Evolutionary conservation across 2,329 filamentous ascomycete genomes (phyloP), one percentile per base, ranked within the genome.

Genomic region (Waltergamsia citrina): DNA sequence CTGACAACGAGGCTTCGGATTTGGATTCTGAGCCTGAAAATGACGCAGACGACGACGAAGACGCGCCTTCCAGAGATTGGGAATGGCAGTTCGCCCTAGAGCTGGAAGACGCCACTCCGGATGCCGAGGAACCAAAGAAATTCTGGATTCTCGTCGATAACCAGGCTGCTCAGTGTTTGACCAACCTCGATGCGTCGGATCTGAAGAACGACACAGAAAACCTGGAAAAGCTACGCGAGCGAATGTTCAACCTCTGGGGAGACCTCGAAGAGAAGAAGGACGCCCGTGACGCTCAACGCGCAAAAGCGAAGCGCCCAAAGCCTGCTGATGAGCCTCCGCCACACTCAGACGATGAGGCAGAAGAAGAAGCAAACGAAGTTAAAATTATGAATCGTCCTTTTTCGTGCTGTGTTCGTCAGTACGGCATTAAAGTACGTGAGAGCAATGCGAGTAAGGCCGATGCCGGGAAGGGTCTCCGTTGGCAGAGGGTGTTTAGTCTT

Each of bases 81-180:
- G 78, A 92, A 53, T 95, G 88, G 88, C 71, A 74, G 11, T 95
- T 95, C 55, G 74, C 73, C 16, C 66, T 96, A 17, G 66, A 82
- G 10, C 71, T 95, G 2, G 83, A 94, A 54, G 84, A 88, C 42
- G 77, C 72, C 0, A 50, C 59, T 5, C 52, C 40, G 46, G 21
- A 36, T 18, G 37, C 45, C 16, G 50, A 36, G 43, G 48, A 53
- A 11, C 68, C 62, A 11, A 51, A 67, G 6, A 63, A 65, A 19
- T 51, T 88, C 33, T 85, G 81, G 66, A 70, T 82, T 4, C 62
- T 82, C 6, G 79, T 95, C 2, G 70, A 78, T 34, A 79, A 77
- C 37, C 37, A 38, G 8, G 59, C 64, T 15, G 72, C 58, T 2
- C 65, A 75, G 43, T 63, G 60, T 31, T 59, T 78, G 3, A 50